phyloP scores from a whole-genome alignment of 108 stramenopile species.

The Aurantiochytrium sp. region DNA sequence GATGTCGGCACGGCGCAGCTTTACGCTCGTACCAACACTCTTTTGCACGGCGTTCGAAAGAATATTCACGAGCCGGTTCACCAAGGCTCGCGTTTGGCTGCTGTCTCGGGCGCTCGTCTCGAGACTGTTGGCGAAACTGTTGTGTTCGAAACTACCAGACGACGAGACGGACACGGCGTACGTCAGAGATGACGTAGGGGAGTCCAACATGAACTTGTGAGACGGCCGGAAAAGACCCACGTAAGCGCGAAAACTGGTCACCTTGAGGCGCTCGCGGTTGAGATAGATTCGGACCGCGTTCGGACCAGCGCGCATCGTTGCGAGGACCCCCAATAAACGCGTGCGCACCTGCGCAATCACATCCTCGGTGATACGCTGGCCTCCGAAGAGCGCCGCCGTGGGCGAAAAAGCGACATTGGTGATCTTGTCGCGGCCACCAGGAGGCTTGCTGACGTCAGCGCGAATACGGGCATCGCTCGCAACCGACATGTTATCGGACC shows the following conservation, averaged over 20 bases:
- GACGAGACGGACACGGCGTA: neutral
- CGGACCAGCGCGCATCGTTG: neutral
- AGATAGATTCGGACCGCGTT: neutral
- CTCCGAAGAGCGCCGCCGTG: neutral
- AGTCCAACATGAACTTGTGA: neutral
- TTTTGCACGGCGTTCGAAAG: neutral
- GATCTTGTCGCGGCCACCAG: neutral
- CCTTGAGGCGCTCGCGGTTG: neutral
- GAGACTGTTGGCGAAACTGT: neutral
- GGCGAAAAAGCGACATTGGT: neutral
- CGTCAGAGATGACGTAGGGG: neutral
- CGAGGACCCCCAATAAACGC: neutral
- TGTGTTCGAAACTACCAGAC: neutral
- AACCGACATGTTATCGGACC: conserved; percentile 70
- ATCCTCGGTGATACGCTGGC: neutral
- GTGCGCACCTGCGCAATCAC: neutral
- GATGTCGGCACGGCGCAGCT: neutral
- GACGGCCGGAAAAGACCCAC: neutral
- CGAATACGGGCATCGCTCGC: conserved; percentile 32
- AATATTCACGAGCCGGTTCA: neutral
- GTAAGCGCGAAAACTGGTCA: neutral
- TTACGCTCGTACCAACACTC: neutral
- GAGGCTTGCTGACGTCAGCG: neutral
- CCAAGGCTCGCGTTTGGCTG: neutral
- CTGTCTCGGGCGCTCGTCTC: neutral